Percentiles rank a stretch among this genome's conserved stretches.
Conservation (phyloP, 768 basidiomycete genomes). For the Leucosporidium scottii region DNA sequence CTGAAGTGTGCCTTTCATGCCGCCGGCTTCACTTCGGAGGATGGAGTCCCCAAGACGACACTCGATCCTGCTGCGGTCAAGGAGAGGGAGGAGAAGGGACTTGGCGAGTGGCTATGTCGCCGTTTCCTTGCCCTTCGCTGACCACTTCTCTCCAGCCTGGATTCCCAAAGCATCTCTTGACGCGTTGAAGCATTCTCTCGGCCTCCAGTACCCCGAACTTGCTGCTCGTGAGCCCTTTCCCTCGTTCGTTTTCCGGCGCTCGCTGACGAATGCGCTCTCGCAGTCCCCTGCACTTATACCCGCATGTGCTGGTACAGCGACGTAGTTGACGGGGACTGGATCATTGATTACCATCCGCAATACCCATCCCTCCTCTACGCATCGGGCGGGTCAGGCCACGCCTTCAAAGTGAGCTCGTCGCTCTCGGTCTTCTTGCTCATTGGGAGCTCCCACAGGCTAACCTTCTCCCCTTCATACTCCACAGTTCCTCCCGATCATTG, state of each 20-base stretch:
- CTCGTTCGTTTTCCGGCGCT: neutral
- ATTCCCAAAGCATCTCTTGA: neutral
- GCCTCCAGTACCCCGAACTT: neutral
- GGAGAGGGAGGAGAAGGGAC: neutral
- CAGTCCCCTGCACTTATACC: neutral
- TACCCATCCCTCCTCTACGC: neutral
- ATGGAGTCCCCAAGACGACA: neutral
- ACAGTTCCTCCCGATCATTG: neutral
- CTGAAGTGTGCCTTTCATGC: neutral
- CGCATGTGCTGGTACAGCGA: constrained; percentile 1
- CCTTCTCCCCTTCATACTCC: neutral
- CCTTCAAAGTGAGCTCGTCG: neutral
- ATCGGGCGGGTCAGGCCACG: neutral
- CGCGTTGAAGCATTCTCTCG: neutral
- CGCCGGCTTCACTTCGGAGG: neutral
- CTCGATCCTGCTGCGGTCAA: neutral
- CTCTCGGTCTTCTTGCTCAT: neutral
- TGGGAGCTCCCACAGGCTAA: neutral
- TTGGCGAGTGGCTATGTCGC: neutral
- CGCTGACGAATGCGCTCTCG: neutral
- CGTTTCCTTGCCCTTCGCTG: neutral
- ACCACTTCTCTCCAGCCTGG: neutral
- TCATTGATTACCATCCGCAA: neutral
- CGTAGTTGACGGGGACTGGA: neutral
- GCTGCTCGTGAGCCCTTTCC: neutral